Evolutionary conservation across 257 asterid species (phyloP).

Genomic region (Nicotiana benthamiana): DNA sequence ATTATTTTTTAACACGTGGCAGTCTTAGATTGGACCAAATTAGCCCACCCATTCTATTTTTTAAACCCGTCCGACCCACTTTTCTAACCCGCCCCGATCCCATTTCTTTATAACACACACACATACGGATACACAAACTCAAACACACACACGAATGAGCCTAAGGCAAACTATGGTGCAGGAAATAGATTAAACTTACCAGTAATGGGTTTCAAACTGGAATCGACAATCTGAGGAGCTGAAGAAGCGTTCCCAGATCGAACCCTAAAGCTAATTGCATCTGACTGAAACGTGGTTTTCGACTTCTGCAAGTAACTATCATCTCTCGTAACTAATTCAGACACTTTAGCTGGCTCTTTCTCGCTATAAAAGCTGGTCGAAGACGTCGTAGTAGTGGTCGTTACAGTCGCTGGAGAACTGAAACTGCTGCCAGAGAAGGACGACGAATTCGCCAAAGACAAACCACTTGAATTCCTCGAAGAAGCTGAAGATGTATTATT

Average conservation of each 20-base stretch:
- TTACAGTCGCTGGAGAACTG: constrained; percentile 29
- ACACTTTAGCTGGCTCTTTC: constrained; percentile 32
- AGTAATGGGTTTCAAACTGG: constrained; percentile 45
- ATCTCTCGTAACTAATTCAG: constrained; percentile 45
- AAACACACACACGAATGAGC: no score
- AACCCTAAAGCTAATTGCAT: constrained; percentile 31
- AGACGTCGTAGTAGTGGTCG: constrained; percentile 5
- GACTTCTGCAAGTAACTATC: constrained; percentile 59
- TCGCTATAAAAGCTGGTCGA: constrained; percentile 33
- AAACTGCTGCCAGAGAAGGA: constrained; percentile 36
- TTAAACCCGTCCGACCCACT: no score
- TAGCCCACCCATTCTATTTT: no score
- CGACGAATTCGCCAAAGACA: constrained; percentile 20
- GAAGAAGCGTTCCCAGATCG: constrained; percentile 25
- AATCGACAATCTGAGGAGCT: constrained; percentile 52
- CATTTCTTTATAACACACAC: no score
- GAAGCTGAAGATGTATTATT: constrained; percentile 3
- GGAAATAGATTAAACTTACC: constrained; percentile 31
- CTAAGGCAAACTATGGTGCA: not conserved
- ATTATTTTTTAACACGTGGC: no score
- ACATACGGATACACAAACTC: no score
- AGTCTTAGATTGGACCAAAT: no score
- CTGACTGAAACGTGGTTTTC: constrained; percentile 29
- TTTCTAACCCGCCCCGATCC: no score
- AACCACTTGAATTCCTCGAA: constrained; percentile 3